These are phyloP conservation scores for Podaxis pistillaris DNA, from an alignment of 768 basidiomycete genomes.

Conservation along the genomic window DNA sequence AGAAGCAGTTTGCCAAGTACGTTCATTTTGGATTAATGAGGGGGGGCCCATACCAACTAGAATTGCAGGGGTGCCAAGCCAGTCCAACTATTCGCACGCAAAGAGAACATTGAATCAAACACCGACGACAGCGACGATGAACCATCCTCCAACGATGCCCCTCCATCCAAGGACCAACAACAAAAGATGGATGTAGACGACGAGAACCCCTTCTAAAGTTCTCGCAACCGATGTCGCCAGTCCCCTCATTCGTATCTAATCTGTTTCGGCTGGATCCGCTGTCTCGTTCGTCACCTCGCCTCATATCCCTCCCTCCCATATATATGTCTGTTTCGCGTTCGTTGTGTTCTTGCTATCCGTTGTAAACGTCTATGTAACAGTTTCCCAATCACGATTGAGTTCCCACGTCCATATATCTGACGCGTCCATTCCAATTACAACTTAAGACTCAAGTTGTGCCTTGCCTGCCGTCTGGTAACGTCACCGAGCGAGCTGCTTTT, in stretches of 20 bases:
- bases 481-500: neutral
- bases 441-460: neutral
- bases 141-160: neutral
- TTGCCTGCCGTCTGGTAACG: neutral
- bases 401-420: constrained; percentile 25
- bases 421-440: constrained; percentile 1
- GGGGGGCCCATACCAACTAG: constrained; percentile 12
- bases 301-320: neutral
- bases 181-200: constrained; percentile 48
- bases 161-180: constrained; percentile 21
- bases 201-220: constrained; percentile 68
- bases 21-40: constrained; percentile 24
- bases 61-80: constrained; percentile 56
- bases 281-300: neutral
- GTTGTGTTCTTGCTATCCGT: constrained; percentile 14
- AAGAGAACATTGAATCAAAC: constrained; percentile 39
- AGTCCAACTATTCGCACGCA: constrained; percentile 55
- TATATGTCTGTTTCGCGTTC: constrained; percentile 12
- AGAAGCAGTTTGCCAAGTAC: constrained; percentile 91
- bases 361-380: constrained; percentile 25
- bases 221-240: constrained; percentile 15
- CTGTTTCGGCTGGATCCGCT: constrained; percentile 12
- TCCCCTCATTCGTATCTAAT: neutral
- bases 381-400: constrained; percentile 19
- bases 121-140: constrained; percentile 34